Evolutionary conservation across 768 basidiomycete species (phyloP).

Genomic region (Lactarius sp.): DNA sequence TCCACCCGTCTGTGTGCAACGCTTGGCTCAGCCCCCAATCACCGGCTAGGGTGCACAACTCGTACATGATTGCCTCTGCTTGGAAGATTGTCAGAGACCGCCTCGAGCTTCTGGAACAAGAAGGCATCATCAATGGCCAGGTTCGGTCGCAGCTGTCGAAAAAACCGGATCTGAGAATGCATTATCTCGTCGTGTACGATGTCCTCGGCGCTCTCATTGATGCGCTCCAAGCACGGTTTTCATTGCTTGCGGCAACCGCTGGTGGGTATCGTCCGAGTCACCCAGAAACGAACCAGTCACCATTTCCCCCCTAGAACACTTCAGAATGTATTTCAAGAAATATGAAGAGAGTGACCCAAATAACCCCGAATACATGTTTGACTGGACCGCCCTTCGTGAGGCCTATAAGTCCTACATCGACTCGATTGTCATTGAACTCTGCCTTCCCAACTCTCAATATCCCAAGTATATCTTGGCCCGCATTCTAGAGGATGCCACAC

Average conservation of each 20-base stretch:
- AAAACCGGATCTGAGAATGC: slow-evolving; percentile 46
- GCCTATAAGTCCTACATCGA: slow-evolving; percentile 76
- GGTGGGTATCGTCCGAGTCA: slow-evolving; percentile 41
- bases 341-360: slow-evolving; percentile 36
- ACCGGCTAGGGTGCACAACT: slow-evolving; percentile 64
- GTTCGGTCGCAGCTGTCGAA: slow-evolving; percentile 51
- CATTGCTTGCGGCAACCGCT: slow-evolving; percentile 63
- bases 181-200: slow-evolving; percentile 62
- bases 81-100: slow-evolving; percentile 70
- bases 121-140: slow-evolving; percentile 49
- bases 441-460: slow-evolving; percentile 65
- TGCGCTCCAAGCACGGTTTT: slow-evolving; percentile 59
- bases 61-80: slow-evolving; percentile 75
- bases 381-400: slow-evolving; percentile 54
- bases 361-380: slow-evolving; percentile 57
- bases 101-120: slow-evolving; percentile 49
- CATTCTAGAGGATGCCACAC: slow-evolving; percentile 64
- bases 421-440: slow-evolving; percentile 78
- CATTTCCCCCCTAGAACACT: slow-evolving; percentile 51
- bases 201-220: slow-evolving; percentile 56
- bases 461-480: slow-evolving; percentile 61
- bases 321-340: slow-evolving; percentile 62
- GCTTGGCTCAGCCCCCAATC: slow-evolving; percentile 9
- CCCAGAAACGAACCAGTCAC: slow-evolving; percentile 12
- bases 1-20: background rate